Base-by-base conservation (phyloP, 352 stramenopile genomes). In the Phytophthora cryptogea region DNA sequence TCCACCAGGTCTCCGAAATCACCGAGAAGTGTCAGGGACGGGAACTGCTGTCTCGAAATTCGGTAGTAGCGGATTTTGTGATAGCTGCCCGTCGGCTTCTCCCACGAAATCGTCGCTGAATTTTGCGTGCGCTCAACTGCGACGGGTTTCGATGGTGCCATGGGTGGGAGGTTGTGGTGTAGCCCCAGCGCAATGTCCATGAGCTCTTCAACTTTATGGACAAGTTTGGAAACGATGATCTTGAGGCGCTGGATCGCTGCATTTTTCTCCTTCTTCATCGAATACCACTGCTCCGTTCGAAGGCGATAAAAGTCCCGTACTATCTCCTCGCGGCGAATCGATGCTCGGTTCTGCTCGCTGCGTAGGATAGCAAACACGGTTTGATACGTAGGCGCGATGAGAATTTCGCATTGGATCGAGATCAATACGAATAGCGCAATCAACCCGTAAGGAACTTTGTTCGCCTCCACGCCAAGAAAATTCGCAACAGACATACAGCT, bases 111-210 rank as follows among this genome's bases (percentile, higher is more conserved):
- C 2, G 79, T 92, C 8, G 87, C 70, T 3, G 87, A 86, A 55
- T 92, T 94, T 33, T 94, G 83, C 8, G 81, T 80, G 42, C 59
- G 73, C 5, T 90, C 81, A 8, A 89, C 54, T 11, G 80, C 56
- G 11, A 59, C 46, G 11, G 84, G 83, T 30, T 86, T 84, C 1
- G 71, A 63, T 3, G 85, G 87, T 7, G 87, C 82, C 70, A 93
- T 90, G 3, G 87, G 87, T 6, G 87, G 87, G 11, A 96, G 53
- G 37, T 90, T 94, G 60, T 94, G 79, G 53, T 96, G 78, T 7
- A 96, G 37, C 0, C 85, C 87, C 62, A 91, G 85, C 0, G 87
- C 87, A 35, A 96, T 94, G 50, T 96, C 87, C 85, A 96, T 93
- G 35, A 96, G 75, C 51, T 96, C 87, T 63, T 94, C 83, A 7